phyloP scores from a whole-genome alignment of 345 rosid species.

The Corchorus olitorius region DNA sequence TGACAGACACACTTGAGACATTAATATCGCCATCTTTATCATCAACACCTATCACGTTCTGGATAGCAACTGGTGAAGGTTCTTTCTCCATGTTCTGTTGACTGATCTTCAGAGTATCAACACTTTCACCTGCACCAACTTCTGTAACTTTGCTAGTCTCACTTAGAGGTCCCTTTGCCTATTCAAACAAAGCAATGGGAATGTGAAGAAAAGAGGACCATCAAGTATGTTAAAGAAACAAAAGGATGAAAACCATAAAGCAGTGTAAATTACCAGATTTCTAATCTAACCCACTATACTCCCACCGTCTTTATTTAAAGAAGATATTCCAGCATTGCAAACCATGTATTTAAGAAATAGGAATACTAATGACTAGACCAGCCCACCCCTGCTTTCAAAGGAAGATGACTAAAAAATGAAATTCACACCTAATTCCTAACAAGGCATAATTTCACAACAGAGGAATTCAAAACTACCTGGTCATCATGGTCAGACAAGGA shows the following conservation, averaged over 20 bases:
- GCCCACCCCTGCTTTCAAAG: background rate
- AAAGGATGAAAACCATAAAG: background rate
- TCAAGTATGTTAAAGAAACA: background rate
- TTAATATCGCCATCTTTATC: constrained; percentile 31
- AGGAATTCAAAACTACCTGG: constrained; percentile 53
- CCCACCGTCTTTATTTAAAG: background rate
- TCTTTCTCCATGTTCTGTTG: constrained; percentile 34
- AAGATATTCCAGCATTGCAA: background rate
- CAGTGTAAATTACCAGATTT: background rate
- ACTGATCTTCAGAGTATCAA: constrained; percentile 29
- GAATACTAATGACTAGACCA: background rate
- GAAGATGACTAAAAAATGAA: background rate
- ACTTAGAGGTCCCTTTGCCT: constrained; percentile 43
- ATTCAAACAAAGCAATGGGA: constrained; percentile 26
- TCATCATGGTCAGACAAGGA: constrained; percentile 37
- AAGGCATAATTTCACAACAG: background rate
- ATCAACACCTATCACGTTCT: constrained; percentile 34
- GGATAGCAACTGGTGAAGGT: constrained; percentile 35
- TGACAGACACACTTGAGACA: constrained; percentile 31
- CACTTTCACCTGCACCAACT: constrained; percentile 34
- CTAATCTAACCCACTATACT: background rate
- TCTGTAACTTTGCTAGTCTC: constrained; percentile 40
- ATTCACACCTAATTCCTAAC: background rate
- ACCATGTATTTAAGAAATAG: constrained; percentile 5
- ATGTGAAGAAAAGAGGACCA: constrained; percentile 14